Conservation (phyloP, 768 basidiomycete genomes). For the Tylopilus rubrobrunneus region DNA sequence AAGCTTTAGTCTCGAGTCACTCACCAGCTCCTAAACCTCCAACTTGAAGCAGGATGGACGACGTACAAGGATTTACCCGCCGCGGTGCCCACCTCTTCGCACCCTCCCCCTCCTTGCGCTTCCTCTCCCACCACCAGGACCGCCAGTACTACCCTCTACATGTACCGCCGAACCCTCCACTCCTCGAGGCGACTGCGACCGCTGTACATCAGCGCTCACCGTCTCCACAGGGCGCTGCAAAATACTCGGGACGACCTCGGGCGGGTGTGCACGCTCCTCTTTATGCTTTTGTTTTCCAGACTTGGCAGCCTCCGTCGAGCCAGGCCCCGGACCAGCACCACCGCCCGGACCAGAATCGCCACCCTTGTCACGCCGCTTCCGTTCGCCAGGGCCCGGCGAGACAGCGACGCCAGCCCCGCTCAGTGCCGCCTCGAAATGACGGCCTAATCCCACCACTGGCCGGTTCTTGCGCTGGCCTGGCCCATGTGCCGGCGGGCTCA, state of each 20-base stretch:
- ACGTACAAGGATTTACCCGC: constrained; percentile 16
- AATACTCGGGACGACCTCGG: constrained; percentile 16
- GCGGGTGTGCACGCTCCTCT: constrained; percentile 3
- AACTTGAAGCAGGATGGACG: neutral
- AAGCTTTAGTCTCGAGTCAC: no score
- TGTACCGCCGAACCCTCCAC: neutral
- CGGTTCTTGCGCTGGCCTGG: no score
- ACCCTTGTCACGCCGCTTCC: constrained; percentile 29
- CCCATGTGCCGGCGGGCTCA: no score
- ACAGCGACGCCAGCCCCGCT: no score
- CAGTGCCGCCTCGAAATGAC: no score
- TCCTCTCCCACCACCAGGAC: constrained; percentile 10
- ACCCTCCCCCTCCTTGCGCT: constrained; percentile 26
- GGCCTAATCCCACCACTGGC: no score
- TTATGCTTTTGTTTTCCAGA: constrained; percentile 18
- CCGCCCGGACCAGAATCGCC: constrained; percentile 4
- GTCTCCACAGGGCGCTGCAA: constrained; percentile 23
- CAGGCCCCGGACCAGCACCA: no score
- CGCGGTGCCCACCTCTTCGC: constrained; percentile 31
- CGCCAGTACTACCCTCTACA: neutral
- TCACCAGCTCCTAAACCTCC: no score
- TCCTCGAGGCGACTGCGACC: constrained; percentile 9
- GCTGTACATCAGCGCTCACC: constrained; percentile 10
- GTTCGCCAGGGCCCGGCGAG: no score
- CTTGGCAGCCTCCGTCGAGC: neutral